Evolutionary conservation across 2,329 filamentous ascomycete genomes (phyloP).

Genomic region (Fonsecaea pugnacius): DNA sequence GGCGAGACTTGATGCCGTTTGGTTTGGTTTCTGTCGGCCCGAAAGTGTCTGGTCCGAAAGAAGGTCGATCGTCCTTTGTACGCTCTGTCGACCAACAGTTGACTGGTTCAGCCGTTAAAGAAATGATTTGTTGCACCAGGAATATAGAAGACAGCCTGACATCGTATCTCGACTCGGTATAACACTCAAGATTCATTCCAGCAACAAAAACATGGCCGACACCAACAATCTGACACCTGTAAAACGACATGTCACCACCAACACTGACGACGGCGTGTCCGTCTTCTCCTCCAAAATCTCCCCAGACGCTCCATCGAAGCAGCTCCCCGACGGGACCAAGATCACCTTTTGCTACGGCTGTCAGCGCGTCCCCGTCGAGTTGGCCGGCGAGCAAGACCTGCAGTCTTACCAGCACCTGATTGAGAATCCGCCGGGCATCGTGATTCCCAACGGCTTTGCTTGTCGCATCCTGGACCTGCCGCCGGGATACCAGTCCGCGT

Average conservation of each 20-base stretch:
- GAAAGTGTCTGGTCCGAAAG: neutral
- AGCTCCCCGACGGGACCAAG: neutral
- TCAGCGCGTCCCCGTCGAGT: conserved; percentile 14
- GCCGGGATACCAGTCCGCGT: conserved; percentile 47
- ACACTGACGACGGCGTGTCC: conserved; percentile 9
- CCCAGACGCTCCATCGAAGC: neutral
- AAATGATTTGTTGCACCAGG: neutral
- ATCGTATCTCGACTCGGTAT: neutral
- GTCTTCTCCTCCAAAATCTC: conserved; percentile 11
- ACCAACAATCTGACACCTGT: neutral
- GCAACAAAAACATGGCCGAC: neutral
- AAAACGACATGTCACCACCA: conserved; percentile 17
- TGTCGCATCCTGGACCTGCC: conserved; percentile 49
- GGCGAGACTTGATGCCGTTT: neutral
- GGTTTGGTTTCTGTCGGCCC: neutral
- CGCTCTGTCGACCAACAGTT: neutral
- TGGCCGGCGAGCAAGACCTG: conserved; percentile 18
- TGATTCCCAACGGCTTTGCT: conserved; percentile 22
- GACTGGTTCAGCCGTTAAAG: neutral
- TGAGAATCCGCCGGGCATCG: conserved; percentile 23
- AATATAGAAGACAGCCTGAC: neutral
- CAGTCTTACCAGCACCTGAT: conserved; percentile 18
- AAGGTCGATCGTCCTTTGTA: neutral
- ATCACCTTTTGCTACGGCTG: conserved; percentile 21
- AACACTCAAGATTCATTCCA: neutral